Evolutionary conservation across 257 asterid genomes (phyloP).

Genomic region (Solanum corneliomulleri): DNA sequence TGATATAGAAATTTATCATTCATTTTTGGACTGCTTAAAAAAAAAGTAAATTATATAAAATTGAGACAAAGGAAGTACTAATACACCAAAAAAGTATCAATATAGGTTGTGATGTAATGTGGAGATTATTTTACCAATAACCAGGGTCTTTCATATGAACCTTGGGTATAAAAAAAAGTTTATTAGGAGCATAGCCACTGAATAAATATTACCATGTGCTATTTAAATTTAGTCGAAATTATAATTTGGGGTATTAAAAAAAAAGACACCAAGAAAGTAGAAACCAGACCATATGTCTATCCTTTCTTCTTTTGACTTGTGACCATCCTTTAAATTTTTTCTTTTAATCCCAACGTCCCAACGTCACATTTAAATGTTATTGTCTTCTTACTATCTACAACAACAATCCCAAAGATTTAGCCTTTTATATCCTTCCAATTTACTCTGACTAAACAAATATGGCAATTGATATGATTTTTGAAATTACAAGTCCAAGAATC

Average conservation of each 20-base stretch:
- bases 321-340: neutral
- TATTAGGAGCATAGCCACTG: too few species aligned
- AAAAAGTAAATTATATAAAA: too few species aligned
- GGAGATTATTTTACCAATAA: too few species aligned
- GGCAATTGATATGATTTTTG: slow-evolving; percentile 24
- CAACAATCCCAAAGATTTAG: neutral
- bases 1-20: too few species aligned
- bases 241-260: too few species aligned
- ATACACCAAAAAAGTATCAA: neutral
- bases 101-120: too few species aligned
- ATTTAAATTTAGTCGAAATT: too few species aligned
- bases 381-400: neutral
- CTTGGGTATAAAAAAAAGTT: too few species aligned
- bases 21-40: too few species aligned
- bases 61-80: too few species aligned
- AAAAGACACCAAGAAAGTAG: neutral
- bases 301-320: neutral
- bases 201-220: too few species aligned
- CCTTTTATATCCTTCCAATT: neutral
- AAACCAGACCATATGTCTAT: neutral
- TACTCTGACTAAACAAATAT: neutral
- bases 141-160: too few species aligned
- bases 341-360: neutral
- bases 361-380: neutral
- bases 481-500: slow-evolving; percentile 27